Base-by-base conservation (phyloP, 2,329 filamentous ascomycete species). In the Biscogniauxia sp. region DNA sequence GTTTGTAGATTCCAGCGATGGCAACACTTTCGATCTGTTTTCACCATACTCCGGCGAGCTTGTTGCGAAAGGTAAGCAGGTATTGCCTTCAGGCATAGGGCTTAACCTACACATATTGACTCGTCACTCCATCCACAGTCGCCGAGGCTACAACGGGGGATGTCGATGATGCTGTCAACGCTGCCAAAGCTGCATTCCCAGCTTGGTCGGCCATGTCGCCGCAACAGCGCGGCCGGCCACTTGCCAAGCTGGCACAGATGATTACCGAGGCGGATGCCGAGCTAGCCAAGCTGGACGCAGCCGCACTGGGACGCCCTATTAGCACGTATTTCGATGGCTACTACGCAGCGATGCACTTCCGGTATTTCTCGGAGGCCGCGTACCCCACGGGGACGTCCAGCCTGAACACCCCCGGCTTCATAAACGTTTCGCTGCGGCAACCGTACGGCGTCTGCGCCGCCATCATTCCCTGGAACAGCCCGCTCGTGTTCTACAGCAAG, bases 401-500 rank as follows among this genome's bases (percentile, higher is more conserved):
- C 20, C 61, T 65, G 17, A 65, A 67, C 54, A 64, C 61, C 20
- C 63, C 63, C 6, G 65, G 65, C 45, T 65, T 64, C 60, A 23
- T 67, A n/a, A 65, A 65, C 61, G 49, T 65, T 4, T 61, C 61
- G 17, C 55, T 64, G 19, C 57, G 60, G 20, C 87, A 94, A 75
- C 91, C 91, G 1, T 78, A 94, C 37, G 91, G 91, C 49, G 91
- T 95, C 0, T 91, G 90, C 66, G 90, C 84, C 13, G 82, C 83
- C 74, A 93, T 93, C 65, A 91, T 92, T 20, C 90, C 90, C 8
- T 94, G 90, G 89, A 94, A 94, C 74, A 92, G 89, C 66, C 91
- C 91, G 1, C 80, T 94, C 1, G 81, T 82, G 20, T 93, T 93
- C 85, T 88, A 89, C 17, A 87, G 86, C 5, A 90, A 89, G 88